A percentile compares a stretch with the other conserved stretches of the same genome.
These are phyloP conservation scores for Primulina huaijiensis DNA, from an alignment of 257 asterid species.

Conservation along the genomic window DNA sequence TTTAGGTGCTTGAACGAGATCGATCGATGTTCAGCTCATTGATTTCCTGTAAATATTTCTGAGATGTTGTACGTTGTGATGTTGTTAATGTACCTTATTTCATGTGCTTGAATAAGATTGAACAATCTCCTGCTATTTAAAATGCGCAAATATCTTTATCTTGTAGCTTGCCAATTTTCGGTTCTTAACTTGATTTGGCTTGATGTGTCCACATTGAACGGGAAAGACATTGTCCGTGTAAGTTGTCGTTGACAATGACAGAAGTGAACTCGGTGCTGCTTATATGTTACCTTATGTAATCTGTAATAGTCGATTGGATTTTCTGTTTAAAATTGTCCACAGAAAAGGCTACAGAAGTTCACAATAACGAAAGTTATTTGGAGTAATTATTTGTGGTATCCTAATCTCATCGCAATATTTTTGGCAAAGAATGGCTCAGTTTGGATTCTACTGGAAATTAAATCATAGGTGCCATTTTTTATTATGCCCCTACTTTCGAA, in stretches of 20 bases:
- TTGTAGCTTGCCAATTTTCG: neutral
- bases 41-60: neutral
- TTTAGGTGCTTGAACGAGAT: neutral
- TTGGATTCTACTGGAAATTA: neutral
- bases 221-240: neutral
- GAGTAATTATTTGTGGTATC: neutral
- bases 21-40: neutral
- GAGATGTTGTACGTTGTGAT: too few species aligned
- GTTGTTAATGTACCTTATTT: neutral
- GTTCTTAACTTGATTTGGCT: slow-evolving; percentile 7
- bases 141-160: neutral
- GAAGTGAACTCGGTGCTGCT: neutral
- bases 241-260: neutral
- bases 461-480: too few species aligned
- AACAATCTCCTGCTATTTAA: slow-evolving; percentile 1
- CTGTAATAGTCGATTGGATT: neutral
- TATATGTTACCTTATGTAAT: neutral
- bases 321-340: neutral
- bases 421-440: neutral
- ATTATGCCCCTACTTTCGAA: too few species aligned
- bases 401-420: too few species aligned
- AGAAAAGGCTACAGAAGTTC: neutral
- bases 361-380: neutral
- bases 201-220: neutral
- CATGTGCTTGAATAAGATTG: slow-evolving; percentile 15